Evolutionary conservation across 192 early-diverging fungal species (phyloP).

Genomic region (Entomortierella chlamydospora): DNA sequence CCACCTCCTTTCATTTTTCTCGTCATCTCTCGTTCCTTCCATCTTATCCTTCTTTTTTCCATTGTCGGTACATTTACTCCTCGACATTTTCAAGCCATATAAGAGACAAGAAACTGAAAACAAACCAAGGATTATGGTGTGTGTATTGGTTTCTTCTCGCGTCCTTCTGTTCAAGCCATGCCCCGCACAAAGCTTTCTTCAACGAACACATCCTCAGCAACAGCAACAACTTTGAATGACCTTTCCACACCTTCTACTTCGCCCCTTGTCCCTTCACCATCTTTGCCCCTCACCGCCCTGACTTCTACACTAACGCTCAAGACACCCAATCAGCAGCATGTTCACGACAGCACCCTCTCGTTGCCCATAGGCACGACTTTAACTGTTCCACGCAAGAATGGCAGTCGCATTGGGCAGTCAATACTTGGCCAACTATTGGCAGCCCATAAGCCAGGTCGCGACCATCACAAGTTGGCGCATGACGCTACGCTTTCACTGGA

Average conservation of each 20-base stretch:
- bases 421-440: slow-evolving; percentile 44
- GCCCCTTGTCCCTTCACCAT: slow-evolving; percentile 14
- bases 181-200: slow-evolving; percentile 20
- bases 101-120: neutral
- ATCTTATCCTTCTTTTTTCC: neutral
- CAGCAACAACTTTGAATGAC: slow-evolving; percentile 23
- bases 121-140: slow-evolving; percentile 29
- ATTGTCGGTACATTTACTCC: neutral
- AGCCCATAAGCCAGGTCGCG: slow-evolving; percentile 34
- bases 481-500: slow-evolving; percentile 31
- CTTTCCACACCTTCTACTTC: slow-evolving; percentile 36
- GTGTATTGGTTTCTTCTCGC: slow-evolving; percentile 18
- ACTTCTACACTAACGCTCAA: slow-evolving; percentile 3
- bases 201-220: slow-evolving; percentile 7
- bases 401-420: slow-evolving; percentile 31
- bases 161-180: slow-evolving; percentile 25
- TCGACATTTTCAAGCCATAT: neutral
- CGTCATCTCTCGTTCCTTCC: neutral
- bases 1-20: neutral
- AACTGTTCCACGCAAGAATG: slow-evolving; percentile 27
- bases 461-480: slow-evolving; percentile 15
- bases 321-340: slow-evolving; percentile 14
- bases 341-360: slow-evolving; percentile 30
- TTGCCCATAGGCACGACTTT: slow-evolving; percentile 12
- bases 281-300: slow-evolving; percentile 6